Base-by-base conservation (phyloP, 139 green algal species). In the Spirogloea muscicola region DNA sequence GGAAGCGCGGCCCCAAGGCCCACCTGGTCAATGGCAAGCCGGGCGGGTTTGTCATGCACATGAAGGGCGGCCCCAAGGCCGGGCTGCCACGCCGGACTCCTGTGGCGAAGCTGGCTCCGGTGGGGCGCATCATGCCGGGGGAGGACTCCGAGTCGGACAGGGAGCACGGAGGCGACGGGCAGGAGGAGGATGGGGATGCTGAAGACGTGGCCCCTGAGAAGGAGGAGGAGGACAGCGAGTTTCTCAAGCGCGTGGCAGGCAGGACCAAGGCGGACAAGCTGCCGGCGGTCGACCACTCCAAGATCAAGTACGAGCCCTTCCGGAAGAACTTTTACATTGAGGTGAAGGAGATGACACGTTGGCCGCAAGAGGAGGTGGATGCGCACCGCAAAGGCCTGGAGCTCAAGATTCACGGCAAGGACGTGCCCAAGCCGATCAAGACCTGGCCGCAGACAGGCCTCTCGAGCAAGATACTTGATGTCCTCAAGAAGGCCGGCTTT, bases 201-300 rank as follows among this genome's bases (percentile, higher is more conserved):
- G 74, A 82, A 39, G 68, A 36, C n/a, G 70, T 59, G 44, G 68
- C n/a, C 29, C 42, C 80, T 66, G 43, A 36, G 10, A 43, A 84
- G 69, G 71, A 84, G 46, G 72, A 82, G 62, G 36, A 43, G 31
- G 76, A 87, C 34, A 68, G 80, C 63, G 76, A 79, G 67, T 65
- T 84, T 46, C n/a, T 42, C 43, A 84, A 87, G 31, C 67, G 79
- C 38, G 68, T 84, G 6, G 89, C 89, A 40, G 91, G 90, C 74
- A 68, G 92, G 51, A 89, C 71, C 79, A 98, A 98, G 86, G 88
- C 87, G 16, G 94, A 98, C 64, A 90, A 89, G 76, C 85, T 98
- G 68, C 83, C 73, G 27, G 71, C 82, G 27, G 86, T 93, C 7
- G 91, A 96, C 79, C 92, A 97, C 63, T 59, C 46, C 59, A 74